phyloP scores from a whole-genome alignment of 2,329 filamentous ascomycete species.

The Phialophora verrucosa region DNA sequence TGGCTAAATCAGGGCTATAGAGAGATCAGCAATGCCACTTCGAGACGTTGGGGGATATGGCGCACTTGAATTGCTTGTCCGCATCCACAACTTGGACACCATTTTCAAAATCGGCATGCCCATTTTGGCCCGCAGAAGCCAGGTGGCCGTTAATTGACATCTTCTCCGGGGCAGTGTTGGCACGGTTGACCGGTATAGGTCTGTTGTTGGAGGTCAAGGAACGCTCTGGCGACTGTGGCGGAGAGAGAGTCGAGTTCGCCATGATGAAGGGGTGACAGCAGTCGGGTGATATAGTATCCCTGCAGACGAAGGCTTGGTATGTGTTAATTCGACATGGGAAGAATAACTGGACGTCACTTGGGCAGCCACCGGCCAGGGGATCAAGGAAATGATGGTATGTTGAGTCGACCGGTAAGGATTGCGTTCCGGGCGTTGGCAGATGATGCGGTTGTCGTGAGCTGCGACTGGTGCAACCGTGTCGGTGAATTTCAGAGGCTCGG shows the following conservation, averaged over 20 bases:
- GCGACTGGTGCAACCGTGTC: conserved; percentile 2
- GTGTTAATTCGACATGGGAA: conserved; percentile 27
- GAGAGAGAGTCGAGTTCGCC: conserved; percentile 33
- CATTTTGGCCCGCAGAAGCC: conserved; percentile 49
- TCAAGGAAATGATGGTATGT: conserved; percentile 19
- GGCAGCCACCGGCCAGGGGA: conserved; percentile 27
- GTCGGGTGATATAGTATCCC: conserved; percentile 22
- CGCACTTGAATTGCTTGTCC: conserved; percentile 92
- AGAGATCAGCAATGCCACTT: conserved; percentile 27
- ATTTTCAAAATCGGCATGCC: conserved; percentile 71
- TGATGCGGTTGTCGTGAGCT: conserved; percentile 10
- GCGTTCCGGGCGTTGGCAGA: conserved; percentile 4
- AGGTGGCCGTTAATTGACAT: conserved; percentile 56
- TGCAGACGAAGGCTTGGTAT: conserved; percentile 19
- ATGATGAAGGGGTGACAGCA: conserved; percentile 27
- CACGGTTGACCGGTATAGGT: conserved; percentile 30
- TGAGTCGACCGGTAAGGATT: conserved; percentile 15
- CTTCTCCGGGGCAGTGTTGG: conserved; percentile 44
- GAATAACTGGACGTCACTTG: conserved; percentile 26
- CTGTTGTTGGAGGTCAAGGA: conserved; percentile 27
- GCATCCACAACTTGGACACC: conserved; percentile 97
- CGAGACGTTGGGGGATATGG: neutral
- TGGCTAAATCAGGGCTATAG: conserved; percentile 72
- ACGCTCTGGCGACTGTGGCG: conserved; percentile 29
- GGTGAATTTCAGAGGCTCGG: conserved; percentile 1